Conservation (phyloP, 202 grass and related monocot genomes). For the Panicum virgatum region DNA sequence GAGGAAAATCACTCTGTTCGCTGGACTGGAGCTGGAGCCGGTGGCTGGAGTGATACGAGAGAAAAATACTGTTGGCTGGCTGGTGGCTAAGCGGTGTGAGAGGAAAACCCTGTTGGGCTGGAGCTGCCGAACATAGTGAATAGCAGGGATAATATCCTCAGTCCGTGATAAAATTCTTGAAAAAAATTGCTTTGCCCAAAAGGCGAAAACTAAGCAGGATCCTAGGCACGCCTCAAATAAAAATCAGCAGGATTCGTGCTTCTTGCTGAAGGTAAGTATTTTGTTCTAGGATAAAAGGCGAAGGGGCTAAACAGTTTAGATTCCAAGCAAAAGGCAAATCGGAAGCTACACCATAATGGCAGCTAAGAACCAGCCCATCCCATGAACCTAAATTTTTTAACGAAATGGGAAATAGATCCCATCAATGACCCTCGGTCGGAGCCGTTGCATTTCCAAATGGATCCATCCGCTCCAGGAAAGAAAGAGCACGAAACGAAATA, state of each 20-base stretch:
- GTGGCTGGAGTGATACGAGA: no score
- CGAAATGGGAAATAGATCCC: slow-evolving; percentile 33
- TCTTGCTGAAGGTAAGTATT: slow-evolving; percentile 37
- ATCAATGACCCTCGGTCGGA: neutral
- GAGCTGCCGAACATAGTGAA: no score
- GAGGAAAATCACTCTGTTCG: no score
- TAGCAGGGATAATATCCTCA: neutral
- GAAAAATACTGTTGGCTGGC: no score
- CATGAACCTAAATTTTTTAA: slow-evolving; percentile 17
- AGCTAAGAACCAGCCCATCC: slow-evolving; percentile 12
- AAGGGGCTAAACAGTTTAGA: slow-evolving; percentile 31
- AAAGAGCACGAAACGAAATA: slow-evolving; percentile 8
- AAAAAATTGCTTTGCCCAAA: neutral
- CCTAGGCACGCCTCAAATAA: neutral
- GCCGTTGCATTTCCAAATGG: slow-evolving; percentile 22
- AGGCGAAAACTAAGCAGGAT: neutral
- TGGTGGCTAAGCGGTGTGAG: no score
- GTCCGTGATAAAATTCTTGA: neutral
- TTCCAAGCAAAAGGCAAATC: slow-evolving; percentile 42
- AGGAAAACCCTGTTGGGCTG: no score
- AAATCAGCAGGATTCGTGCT: slow-evolving; percentile 29
- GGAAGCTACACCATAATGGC: slow-evolving; percentile 2
- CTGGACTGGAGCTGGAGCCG: no score
- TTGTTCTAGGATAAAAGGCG: slow-evolving; percentile 9
- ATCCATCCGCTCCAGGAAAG: slow-evolving; percentile 36